phyloP scores from a whole-genome alignment of 2,329 filamentous ascomycete species.

The Colletotrichum karsti region DNA sequence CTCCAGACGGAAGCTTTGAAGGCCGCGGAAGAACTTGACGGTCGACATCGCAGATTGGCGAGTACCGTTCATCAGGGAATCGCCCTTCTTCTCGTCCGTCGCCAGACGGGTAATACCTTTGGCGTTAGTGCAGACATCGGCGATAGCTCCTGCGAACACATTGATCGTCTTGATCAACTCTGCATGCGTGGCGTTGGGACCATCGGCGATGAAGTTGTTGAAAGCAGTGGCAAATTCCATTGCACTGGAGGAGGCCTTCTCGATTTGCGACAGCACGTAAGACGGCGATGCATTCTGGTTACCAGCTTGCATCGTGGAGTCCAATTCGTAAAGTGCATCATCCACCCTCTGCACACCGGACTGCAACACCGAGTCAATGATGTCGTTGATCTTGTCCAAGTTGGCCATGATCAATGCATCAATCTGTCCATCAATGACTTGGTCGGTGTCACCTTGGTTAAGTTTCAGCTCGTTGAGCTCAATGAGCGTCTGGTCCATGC shows the following conservation, averaged over 20 bases:
- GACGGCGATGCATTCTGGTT: constrained; percentile 97
- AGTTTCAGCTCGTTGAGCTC: constrained; percentile 89
- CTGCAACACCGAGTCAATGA: constrained; percentile 96
- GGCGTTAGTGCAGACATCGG: constrained; percentile 94
- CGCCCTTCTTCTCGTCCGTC: constrained; percentile 93
- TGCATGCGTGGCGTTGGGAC: constrained; percentile 86
- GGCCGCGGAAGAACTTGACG: constrained; percentile 92
- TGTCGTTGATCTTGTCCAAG: constrained; percentile 93
- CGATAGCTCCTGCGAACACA: constrained; percentile 87
- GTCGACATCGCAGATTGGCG: constrained; percentile 86
- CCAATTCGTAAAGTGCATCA: constrained; percentile 94
- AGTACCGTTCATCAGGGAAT: constrained; percentile 83
- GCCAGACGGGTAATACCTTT: constrained; percentile 94
- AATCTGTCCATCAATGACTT: constrained; percentile 87
- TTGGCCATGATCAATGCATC: constrained; percentile 88
- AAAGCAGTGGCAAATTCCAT: constrained; percentile 98
- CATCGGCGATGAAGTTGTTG: constrained; percentile 98
- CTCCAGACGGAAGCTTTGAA: constrained; percentile 93
- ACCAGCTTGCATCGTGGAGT: constrained; percentile 97
- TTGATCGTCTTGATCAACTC: constrained; percentile 95
- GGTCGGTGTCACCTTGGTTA: constrained; percentile 78
- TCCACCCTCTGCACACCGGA: constrained; percentile 93
- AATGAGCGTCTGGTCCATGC: constrained; percentile 94
- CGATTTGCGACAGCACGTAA: constrained; percentile 95
- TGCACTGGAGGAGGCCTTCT: constrained; percentile 92